Base-by-base conservation (phyloP, 495 filamentous ascomycete species). In the Usnea hakonensis region DNA sequence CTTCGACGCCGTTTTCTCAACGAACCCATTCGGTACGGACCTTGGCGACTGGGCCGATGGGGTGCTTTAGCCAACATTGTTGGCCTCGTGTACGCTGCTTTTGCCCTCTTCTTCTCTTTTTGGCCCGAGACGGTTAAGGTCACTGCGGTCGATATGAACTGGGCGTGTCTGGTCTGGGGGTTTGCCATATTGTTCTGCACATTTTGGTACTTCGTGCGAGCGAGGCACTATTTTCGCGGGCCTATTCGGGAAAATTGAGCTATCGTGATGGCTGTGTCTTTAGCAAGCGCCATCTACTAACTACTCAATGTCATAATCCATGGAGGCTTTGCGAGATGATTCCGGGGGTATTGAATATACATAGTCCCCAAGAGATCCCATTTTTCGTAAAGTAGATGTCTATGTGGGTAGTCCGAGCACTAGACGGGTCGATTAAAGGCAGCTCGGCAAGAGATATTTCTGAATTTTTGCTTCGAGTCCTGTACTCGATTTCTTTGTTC, bases 71-170 rank as follows among this genome's bases (percentile, higher is more conserved):
- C 73, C 44, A 76, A 76, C 62, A 57, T 67, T 11, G 68, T 71
- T 54, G 66, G 57, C 41, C 61, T 67, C 26, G 55, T 61, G 54
- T 74, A 67, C 63, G 67, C 66, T 19, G 64, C 60, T 46, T 61
- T 71, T 58, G 70, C 60, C 60, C 72, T 58, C 60, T 64, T 63
- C 46, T 76, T 61, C 60, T 62, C 46, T 55, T 75, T 74, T 67
- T 75, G 69, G 68, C 62, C 73, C 54, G 35, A 61, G 64, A 48
- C 66, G 36, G 52, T 63, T 0, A 63, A 68, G 0, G 64, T 70
- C 5, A 73, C 69, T n/a, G 59, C 69, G 5, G 65, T 70, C 11
- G 64, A 61, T 0, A 72, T 75, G 69, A 75, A 76, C 63, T 74
- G 71, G 63, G 73, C 66, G n/a, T 64, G 70, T 19, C 58, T 74